These are phyloP conservation scores for Colletotrichum aenigma DNA, from an alignment of 2,329 filamentous ascomycete species.

Conservation along the genomic window DNA sequence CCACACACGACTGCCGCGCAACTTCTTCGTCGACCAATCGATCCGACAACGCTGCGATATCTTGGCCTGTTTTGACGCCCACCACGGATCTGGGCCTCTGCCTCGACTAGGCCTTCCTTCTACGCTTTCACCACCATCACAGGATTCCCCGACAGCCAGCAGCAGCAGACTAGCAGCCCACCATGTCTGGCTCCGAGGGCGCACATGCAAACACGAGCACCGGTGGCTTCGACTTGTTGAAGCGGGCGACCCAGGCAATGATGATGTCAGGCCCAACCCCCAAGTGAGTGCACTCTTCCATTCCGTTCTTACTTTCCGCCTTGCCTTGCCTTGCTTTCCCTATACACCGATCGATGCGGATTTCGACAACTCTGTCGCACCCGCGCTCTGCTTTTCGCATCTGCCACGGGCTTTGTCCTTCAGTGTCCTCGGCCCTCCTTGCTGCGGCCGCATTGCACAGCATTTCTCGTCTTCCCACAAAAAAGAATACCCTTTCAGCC, in stretches of 20 bases:
- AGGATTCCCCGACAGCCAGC: not conserved
- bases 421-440: not conserved
- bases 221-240: conserved; percentile 59
- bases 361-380: not conserved
- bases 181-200: conserved; percentile 57
- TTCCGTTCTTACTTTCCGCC: not conserved
- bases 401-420: not conserved
- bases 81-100: conserved; percentile 13
- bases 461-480: not conserved
- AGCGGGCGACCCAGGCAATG: conserved; percentile 66
- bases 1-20: not conserved
- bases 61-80: conserved; percentile 19
- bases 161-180: conserved; percentile 28
- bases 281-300: conserved; percentile 22
- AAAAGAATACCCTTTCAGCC: not conserved
- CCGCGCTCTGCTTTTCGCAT: not conserved
- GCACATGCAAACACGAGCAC: conserved; percentile 42
- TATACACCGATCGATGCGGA: not conserved
- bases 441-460: not conserved
- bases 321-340: conserved; percentile 19
- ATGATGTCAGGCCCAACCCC: conserved; percentile 57
- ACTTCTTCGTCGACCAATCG: not conserved
- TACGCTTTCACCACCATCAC: not conserved
- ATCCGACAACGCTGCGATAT: conserved; percentile 4
- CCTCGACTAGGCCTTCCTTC: conserved; percentile 17